These are phyloP conservation scores for Punctularia strigosozonata DNA, from an alignment of 768 basidiomycete species.

Conservation along the genomic window DNA sequence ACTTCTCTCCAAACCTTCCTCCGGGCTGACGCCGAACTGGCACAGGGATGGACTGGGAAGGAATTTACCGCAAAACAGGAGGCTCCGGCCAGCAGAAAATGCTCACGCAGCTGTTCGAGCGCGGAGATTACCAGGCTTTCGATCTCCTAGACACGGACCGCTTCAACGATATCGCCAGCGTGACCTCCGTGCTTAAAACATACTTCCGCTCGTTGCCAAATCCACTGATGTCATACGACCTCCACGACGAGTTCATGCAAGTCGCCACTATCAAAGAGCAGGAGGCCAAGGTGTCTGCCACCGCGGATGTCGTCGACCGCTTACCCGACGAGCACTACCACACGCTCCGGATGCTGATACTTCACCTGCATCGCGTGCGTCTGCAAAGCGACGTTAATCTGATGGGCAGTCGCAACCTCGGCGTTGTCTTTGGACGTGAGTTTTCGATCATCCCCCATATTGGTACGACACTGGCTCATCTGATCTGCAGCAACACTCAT, in stretches of 20 bases:
- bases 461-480: background rate
- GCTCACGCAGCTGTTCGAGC: slow-evolving; percentile 91
- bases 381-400: slow-evolving; percentile 63
- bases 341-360: slow-evolving; percentile 71
- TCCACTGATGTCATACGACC: slow-evolving; percentile 80
- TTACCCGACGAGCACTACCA: slow-evolving; percentile 84
- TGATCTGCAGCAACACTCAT: slow-evolving; percentile 71
- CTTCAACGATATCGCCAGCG: slow-evolving; percentile 95
- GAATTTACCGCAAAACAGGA: slow-evolving; percentile 96
- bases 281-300: slow-evolving; percentile 39
- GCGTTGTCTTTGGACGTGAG: slow-evolving; percentile 97
- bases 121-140: slow-evolving; percentile 81
- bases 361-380: slow-evolving; percentile 75
- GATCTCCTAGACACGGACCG: slow-evolving; percentile 77
- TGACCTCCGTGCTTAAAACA: slow-evolving; percentile 93
- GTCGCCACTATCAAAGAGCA: slow-evolving; percentile 63
- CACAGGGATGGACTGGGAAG: slow-evolving; percentile 93
- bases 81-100: slow-evolving; percentile 85
- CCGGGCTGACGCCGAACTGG: slow-evolving; percentile 22
- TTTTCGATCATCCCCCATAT: slow-evolving; percentile 14
- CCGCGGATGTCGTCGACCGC: slow-evolving; percentile 60
- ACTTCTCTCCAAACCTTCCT: slow-evolving; percentile 1
- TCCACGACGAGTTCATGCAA: slow-evolving; percentile 83
- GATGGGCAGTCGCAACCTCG: slow-evolving; percentile 92
- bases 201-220: slow-evolving; percentile 91